Evolutionary conservation across 176 grass and related monocot species (phyloP).

Genomic region (Dactylis glomerata): DNA sequence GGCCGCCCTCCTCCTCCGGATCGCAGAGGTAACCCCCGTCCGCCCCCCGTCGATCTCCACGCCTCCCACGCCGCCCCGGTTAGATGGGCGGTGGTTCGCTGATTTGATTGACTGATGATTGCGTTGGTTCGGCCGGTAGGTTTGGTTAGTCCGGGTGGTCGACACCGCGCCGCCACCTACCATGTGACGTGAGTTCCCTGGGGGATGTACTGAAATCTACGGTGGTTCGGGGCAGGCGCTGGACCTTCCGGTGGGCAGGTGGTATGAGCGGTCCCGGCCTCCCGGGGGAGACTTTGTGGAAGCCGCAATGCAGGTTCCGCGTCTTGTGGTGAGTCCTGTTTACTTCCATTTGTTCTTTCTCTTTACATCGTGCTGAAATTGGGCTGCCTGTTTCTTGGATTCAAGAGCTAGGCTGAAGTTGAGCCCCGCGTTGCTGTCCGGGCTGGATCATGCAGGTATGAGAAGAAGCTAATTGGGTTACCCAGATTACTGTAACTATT

Average conservation of each 20-base stretch:
- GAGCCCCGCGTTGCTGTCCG: not conserved
- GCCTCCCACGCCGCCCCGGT: not conserved
- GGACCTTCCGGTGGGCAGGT: slow-evolving; percentile 2
- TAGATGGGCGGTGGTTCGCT: not conserved
- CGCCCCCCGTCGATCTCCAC: not conserved
- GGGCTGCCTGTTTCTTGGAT: not conserved
- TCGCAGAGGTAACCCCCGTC: not conserved
- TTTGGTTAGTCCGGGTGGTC: not conserved
- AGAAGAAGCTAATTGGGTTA: not conserved
- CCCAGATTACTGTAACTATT: not conserved
- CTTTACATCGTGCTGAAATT: not conserved
- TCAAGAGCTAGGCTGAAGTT: slow-evolving; percentile 1
- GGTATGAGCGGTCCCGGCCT: not conserved
- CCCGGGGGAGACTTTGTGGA: not conserved
- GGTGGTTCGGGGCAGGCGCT: slow-evolving; percentile 21
- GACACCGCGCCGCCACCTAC: slow-evolving; percentile 18
- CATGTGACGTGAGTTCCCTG: slow-evolving; percentile 5
- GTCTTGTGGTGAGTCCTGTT: not conserved
- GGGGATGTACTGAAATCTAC: not conserved
- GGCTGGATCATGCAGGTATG: slow-evolving; percentile 27
- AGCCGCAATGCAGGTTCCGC: slow-evolving; percentile 29
- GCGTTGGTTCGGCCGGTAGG: slow-evolving; percentile 22
- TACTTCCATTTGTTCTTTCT: not conserved
- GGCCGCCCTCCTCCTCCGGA: not conserved
- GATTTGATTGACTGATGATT: slow-evolving; percentile 1